Evolutionary conservation across 1,284 basidiomycete species (phyloP).

Genomic region (Sporisorium exsertum): DNA sequence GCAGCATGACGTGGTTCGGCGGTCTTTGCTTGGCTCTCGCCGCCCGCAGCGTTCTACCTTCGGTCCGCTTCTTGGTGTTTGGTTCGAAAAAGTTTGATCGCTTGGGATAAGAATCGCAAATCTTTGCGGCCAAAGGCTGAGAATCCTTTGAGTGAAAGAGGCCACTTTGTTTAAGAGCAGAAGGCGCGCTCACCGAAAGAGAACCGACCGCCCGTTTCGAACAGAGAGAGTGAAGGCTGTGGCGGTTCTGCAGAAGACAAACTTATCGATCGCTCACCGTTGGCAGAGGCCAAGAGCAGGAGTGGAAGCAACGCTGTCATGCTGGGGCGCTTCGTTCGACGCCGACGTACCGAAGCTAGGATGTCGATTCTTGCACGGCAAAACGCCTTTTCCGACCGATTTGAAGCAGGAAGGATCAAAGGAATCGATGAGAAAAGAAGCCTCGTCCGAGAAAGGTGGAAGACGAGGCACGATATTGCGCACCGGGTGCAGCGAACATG

Average conservation of each 20-base stretch:
- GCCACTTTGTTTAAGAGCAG: not conserved
- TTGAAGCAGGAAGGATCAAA: not conserved
- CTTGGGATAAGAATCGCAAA: not conserved
- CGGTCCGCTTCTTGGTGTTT: not conserved
- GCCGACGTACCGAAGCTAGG: not conserved
- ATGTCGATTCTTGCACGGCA: too few species aligned
- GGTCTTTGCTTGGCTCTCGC: not conserved
- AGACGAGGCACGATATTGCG: constrained; percentile 13
- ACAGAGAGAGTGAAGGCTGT: not conserved
- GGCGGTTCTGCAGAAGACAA: not conserved
- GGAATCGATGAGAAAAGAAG: not conserved
- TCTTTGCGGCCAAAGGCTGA: not conserved
- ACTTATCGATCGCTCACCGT: constrained; percentile 4
- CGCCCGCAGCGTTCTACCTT: not conserved
- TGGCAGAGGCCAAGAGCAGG: not conserved
- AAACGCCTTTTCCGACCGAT: too few species aligned
- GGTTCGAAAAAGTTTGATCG: not conserved
- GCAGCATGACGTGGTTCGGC: constrained; percentile 9
- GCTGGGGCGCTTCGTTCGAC: not conserved
- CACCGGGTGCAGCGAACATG: constrained; percentile 4
- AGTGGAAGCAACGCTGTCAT: not conserved
- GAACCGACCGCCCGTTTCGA: not conserved
- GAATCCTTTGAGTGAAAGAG: not conserved
- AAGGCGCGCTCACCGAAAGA: not conserved
- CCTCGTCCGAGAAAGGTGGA: constrained; percentile 8